Evolutionary conservation across 495 filamentous ascomycete species (phyloP), one percentile per base, ranked within the genome.

Genomic region (Penicillium coffeae): DNA sequence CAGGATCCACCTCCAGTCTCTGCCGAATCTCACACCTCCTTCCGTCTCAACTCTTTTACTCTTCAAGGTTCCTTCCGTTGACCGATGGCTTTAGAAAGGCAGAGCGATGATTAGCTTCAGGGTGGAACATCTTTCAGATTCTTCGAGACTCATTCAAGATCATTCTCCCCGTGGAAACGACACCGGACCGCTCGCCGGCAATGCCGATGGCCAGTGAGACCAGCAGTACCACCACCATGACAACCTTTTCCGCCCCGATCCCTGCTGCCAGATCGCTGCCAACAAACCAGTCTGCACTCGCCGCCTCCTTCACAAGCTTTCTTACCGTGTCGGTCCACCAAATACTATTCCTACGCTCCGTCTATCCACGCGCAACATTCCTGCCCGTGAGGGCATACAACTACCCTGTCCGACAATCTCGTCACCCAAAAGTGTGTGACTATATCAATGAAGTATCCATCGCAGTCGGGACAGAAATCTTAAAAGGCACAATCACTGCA

Each of bases 321-420:
- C 84, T 98, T 38, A 88, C 82, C 47, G 84, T 93, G 35, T 84
- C 88, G 54, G 87, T 92, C 62, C 93, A 98, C 74, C 93, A 92
- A 57, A 88, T 97, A 62, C 83, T 98, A 52, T 94, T 88, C 71
- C 82, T 91, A 52, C 87, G 93, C 48, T 64, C 68, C 50, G 82
- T 97, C 63, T 98, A 98, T 65, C 90, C 92, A 0, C 67, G 72
- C 42, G 65, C 78, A 19, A 87, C 90, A 38, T 97, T 97, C 71
- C 77, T 94, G 47, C 79, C 83, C 30, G 83, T 86, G 15, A 83
- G 85, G 51, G 88, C 86, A 36, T 96, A 90, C 78, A 93, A 95
- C 68, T 86, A 88, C 51, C 83, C 90, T 20, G 87, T 96, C 33
- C 84, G 88, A 56, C 91, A 96, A 67, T 89, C 79, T 52, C 85